phyloP scores from a whole-genome alignment of 1,284 basidiomycete species.

The Marasmius fiardii region DNA sequence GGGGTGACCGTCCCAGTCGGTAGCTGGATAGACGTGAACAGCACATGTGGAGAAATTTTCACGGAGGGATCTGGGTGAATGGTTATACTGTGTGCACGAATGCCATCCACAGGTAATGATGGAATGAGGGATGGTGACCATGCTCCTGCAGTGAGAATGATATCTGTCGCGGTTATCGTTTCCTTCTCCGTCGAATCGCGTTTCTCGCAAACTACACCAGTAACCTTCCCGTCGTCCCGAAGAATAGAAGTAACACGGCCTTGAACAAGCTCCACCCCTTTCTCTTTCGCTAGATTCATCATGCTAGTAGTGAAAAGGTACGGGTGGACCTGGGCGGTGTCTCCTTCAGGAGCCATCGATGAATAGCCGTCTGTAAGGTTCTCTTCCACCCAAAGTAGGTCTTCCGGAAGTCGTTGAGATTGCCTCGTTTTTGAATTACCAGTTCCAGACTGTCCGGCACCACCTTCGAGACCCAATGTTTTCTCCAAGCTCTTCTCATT shows the following conservation, averaged over 20 bases:
- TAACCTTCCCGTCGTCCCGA: constrained; percentile 39
- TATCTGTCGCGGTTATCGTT: constrained; percentile 52
- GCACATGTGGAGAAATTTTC: constrained; percentile 56
- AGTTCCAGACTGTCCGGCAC: constrained; percentile 11
- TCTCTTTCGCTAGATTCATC: constrained; percentile 61
- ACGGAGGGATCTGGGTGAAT: constrained; percentile 44
- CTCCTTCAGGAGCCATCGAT: constrained; percentile 54
- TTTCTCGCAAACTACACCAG: constrained; percentile 49
- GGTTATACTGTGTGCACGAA: constrained; percentile 67
- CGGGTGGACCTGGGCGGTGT: constrained; percentile 82
- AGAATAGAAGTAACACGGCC: constrained; percentile 43
- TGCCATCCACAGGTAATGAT: constrained; percentile 51
- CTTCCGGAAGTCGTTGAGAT: constrained; percentile 49
- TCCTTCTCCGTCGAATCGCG: constrained; percentile 27
- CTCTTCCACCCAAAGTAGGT: constrained; percentile 61
- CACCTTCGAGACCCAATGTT: constrained; percentile 44
- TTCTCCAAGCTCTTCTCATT: constrained; percentile 50
- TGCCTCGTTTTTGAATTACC: constrained; percentile 21
- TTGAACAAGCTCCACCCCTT: constrained; percentile 42
- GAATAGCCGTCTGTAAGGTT: constrained; percentile 57
- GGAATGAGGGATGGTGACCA: constrained; percentile 72
- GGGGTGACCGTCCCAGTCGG: constrained; percentile 38
- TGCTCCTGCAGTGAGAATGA: constrained; percentile 81
- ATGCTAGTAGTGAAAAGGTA: constrained; percentile 78
- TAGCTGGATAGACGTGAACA: constrained; percentile 60